Evolutionary conservation across 208 protist genomes (phyloP).

Genomic region (Lotmaria passim): DNA sequence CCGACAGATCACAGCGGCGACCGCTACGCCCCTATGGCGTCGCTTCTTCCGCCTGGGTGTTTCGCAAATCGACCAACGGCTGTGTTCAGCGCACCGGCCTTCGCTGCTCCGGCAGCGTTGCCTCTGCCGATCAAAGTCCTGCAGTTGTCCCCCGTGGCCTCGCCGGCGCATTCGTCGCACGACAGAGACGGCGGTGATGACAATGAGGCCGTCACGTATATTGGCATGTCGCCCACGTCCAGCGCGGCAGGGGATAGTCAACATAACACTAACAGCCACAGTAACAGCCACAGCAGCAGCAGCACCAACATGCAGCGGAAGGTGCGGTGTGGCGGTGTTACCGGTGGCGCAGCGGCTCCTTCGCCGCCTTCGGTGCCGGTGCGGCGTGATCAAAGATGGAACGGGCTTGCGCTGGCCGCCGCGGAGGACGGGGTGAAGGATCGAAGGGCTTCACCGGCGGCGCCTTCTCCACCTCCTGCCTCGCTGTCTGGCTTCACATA

Average conservation of each 20-base stretch:
- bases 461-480: background rate
- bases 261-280: too few relatives aligned
- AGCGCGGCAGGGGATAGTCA: background rate
- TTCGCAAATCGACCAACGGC: conserved; percentile 13
- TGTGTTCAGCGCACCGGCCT: conserved; percentile 3
- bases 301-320: too few relatives aligned
- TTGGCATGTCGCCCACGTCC: conserved; percentile 9
- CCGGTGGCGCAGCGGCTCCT: background rate
- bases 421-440: background rate
- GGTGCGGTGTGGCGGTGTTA: background rate
- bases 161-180: too few relatives aligned
- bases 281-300: too few relatives aligned
- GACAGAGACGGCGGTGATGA: too few relatives aligned
- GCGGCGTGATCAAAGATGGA: background rate
- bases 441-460: background rate
- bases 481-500: background rate
- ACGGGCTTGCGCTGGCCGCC: background rate
- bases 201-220: background rate
- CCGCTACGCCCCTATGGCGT: background rate
- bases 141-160: background rate
- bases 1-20: background rate
- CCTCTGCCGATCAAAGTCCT: background rate
- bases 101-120: background rate
- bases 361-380: background rate
- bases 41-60: conserved; percentile 22